Base-by-base conservation (phyloP, 441 rosid genomes). In the Jatropha podagrica region DNA sequence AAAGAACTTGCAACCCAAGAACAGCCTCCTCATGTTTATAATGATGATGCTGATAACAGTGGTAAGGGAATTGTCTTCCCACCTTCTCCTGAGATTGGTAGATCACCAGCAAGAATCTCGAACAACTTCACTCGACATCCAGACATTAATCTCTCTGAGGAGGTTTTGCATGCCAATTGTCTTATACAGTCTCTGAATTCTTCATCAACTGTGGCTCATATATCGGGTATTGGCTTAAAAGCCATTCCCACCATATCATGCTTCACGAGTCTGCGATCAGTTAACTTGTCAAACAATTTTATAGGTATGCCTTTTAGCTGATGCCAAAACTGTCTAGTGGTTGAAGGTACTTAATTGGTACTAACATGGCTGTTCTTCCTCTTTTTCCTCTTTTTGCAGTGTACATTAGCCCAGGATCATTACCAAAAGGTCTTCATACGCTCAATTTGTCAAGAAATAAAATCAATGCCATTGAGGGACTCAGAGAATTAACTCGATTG, bases 371-470 rank as follows among this genome's bases (percentile, higher is more conserved):
- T 46, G 46, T 65, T 44, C 38, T 70, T 65, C 42, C 65, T 59
- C 7, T 78, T 46, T 77, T 81, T 86, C 42, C 65, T 59, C 7
- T 78, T 46, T 77, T 81, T 86, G 86, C 92, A 96, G 99, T 84
- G 69, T 86, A 81, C 77, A 87, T 93, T 13, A 81, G 87, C 69
- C 83, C 91, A 37, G 94, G 94, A 76, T 93, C 90, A 27, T 84
- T 93, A 73, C 98, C 99, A 6, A 95, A 90, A 86, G 94, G 98
- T 14, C 91, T 96, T 9, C 98, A 93, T 61, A 80, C 86, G 6
- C 86, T 93, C 74, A 81, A 96, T 86, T 83, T 96, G 37, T 90
- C 99, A 5, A 93, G 88, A 81, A 96, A 96, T 86, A 93, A 87
- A 88, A 92, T 93, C 84, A 86, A 69, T 78, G 77, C 82, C 20